phyloP scores from a whole-genome alignment of 2,329 filamentous ascomycete species.

The Colletotrichum orchidophilum region DNA sequence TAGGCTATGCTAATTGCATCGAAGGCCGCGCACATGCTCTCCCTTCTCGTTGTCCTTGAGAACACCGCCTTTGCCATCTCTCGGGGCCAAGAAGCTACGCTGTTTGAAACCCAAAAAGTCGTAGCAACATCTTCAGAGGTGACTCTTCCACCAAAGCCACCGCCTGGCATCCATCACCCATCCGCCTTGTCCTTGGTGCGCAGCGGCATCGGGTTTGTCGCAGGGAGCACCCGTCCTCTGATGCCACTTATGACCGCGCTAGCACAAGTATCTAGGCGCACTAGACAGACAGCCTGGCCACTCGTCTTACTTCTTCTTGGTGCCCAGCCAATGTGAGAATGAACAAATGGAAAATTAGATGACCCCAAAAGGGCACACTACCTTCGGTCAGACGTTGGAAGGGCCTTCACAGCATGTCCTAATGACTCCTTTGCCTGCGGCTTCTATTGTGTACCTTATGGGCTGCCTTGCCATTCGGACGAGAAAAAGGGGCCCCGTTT shows the following conservation, averaged over 20 bases:
- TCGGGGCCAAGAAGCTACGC: neutral
- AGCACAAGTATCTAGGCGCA: neutral
- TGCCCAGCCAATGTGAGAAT: constrained; percentile 4
- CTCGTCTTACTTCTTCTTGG: neutral
- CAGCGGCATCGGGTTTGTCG: constrained; percentile 2
- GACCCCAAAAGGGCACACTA: neutral
- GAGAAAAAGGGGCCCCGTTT: neutral
- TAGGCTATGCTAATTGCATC: constrained; percentile 1
- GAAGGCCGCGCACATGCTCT: neutral
- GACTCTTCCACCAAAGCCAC: neutral
- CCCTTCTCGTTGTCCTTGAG: neutral
- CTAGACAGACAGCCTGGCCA: constrained; percentile 4
- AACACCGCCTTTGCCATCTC: neutral
- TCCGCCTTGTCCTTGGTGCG: neutral
- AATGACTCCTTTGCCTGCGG: neutral
- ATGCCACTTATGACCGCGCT: constrained; percentile 6
- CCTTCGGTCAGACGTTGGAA: neutral
- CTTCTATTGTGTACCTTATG: constrained; percentile 5
- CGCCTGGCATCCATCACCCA: neutral
- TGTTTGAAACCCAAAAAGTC: neutral
- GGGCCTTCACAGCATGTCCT: neutral
- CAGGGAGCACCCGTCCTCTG: constrained; percentile 6
- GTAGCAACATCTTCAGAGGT: neutral
- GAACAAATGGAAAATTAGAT: neutral
- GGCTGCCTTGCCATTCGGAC: neutral